Evolutionary conservation across 2,329 filamentous ascomycete species (phyloP).

Genomic region (Alternaria sp.): DNA sequence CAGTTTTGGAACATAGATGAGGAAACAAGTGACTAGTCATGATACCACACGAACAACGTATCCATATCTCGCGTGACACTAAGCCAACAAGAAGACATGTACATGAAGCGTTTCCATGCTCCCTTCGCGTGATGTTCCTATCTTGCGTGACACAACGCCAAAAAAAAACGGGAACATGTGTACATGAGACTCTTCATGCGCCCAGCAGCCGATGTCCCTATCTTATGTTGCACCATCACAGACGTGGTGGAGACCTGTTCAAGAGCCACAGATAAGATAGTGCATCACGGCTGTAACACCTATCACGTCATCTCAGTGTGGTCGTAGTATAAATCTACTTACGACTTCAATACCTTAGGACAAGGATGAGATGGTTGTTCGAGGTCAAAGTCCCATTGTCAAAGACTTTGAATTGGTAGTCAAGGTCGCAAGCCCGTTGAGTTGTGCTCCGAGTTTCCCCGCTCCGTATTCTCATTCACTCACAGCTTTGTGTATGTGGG

Average conservation of each 20-base stretch:
- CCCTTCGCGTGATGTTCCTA: not conserved
- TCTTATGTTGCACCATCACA: not conserved
- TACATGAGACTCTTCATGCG: not conserved
- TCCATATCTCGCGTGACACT: not conserved
- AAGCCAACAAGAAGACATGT: not conserved
- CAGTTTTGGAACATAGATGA: too few species aligned
- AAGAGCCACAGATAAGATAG: not conserved
- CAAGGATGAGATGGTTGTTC: not conserved
- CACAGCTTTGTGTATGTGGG: not conserved
- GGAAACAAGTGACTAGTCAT: too few species aligned
- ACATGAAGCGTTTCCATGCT: not conserved
- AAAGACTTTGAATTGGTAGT: not conserved
- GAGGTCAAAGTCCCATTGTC: not conserved
- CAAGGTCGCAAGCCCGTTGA: not conserved
- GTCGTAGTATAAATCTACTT: not conserved
- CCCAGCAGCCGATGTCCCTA: not conserved
- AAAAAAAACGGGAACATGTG: not conserved
- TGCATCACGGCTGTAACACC: not conserved
- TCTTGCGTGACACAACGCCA: not conserved
- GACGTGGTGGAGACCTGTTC: not conserved
- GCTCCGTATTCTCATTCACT: not conserved
- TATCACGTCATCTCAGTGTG: not conserved
- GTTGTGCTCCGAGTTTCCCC: not conserved
- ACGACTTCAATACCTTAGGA: not conserved
- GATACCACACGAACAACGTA: not conserved